A percentile compares a stretch with the other conserved stretches of the same genome.
phyloP scores from a whole-genome alignment of 768 basidiomycete genomes.

The Suillus subalutaceus region DNA sequence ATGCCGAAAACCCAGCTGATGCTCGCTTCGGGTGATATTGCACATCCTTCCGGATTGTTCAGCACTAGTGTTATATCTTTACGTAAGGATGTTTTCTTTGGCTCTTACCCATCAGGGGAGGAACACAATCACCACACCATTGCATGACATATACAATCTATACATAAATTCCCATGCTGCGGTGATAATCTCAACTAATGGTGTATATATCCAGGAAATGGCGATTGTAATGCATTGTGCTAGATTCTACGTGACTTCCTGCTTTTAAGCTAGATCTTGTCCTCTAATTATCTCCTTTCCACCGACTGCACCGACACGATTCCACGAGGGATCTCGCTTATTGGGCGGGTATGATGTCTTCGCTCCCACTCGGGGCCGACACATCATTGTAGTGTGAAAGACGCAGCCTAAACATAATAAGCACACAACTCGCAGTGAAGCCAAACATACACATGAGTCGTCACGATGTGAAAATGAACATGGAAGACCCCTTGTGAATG shows the following conservation, averaged over 20 bases:
- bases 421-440: neutral
- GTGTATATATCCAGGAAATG: conserved; percentile 32
- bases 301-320: neutral
- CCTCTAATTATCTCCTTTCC: too few relatives aligned
- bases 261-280: neutral
- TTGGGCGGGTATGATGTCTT: conserved; percentile 13
- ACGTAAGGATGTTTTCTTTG: neutral
- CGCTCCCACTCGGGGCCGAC: conserved; percentile 13
- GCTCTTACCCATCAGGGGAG: conserved; percentile 6
- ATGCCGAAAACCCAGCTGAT: conserved; percentile 47
- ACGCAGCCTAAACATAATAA: conserved; percentile 25
- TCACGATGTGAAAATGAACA: neutral
- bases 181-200: conserved; percentile 34
- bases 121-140: conserved; percentile 4
- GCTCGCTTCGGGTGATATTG: conserved; percentile 43
- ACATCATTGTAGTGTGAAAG: conserved; percentile 31
- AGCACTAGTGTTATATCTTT: neutral
- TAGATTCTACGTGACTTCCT: conserved; percentile 2
- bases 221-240: conserved; percentile 24
- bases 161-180: conserved; percentile 16
- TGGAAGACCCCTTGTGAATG: neutral
- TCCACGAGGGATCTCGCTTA: neutral
- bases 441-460: neutral
- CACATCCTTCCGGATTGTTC: neutral
- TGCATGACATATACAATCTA: conserved; percentile 1